Evolutionary conservation across 345 rosid species (phyloP).

Genomic region (Rhizophora mangle): DNA sequence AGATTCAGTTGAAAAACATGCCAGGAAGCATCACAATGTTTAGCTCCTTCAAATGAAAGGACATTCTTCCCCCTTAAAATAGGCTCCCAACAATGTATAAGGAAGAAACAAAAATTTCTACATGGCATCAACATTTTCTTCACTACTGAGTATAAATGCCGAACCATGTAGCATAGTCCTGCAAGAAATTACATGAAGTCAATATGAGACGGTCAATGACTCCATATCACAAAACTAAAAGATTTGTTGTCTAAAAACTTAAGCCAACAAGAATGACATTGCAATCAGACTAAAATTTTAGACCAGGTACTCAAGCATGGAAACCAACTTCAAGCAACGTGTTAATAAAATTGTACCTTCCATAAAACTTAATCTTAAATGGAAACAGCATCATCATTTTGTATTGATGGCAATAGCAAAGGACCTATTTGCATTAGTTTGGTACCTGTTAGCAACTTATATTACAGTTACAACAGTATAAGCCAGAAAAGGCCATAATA

Average conservation of each 20-base stretch:
- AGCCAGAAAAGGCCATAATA: constrained; percentile 23
- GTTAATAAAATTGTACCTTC: constrained; percentile 52
- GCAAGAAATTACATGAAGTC: constrained; percentile 73
- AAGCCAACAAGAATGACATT: constrained; percentile 16
- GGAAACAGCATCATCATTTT: constrained; percentile 68
- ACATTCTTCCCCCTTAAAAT: constrained; percentile 10
- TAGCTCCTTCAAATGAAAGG: constrained; percentile 18
- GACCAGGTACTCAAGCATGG: constrained; percentile 12
- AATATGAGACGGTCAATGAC: constrained; percentile 39
- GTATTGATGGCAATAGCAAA: constrained; percentile 62
- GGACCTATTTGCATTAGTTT: constrained; percentile 68
- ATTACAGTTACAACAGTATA: constrained; percentile 34
- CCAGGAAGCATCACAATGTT: not conserved
- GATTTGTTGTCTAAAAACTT: constrained; percentile 36
- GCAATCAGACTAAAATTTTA: constrained; percentile 11
- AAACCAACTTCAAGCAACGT: constrained; percentile 26
- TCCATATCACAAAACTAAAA: constrained; percentile 36
- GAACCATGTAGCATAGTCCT: constrained; percentile 58
- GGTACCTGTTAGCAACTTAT: constrained; percentile 60
- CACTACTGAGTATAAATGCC: constrained; percentile 49
- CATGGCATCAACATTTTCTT: constrained; percentile 44
- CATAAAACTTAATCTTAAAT: constrained; percentile 58
- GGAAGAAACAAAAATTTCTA: constrained; percentile 26
- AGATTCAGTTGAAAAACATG: constrained; percentile 7
- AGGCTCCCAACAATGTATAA: constrained; percentile 1